Percentiles rank a stretch among this genome's conserved stretches.
These are phyloP conservation scores for Mycena albidolilacea DNA, from an alignment of 768 basidiomycete species.

Conservation along the genomic window DNA sequence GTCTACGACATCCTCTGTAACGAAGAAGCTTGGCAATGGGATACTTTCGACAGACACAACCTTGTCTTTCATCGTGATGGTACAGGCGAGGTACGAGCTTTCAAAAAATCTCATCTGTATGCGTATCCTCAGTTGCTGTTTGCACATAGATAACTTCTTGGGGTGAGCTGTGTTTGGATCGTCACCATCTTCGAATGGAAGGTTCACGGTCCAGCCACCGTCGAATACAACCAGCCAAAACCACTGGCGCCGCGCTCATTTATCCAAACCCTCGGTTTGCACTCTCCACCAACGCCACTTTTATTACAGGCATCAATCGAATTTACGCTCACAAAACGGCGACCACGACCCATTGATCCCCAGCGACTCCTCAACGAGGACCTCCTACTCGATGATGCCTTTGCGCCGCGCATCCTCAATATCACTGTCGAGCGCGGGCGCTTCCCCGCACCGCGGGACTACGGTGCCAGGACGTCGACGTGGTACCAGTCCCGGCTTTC, in stretches of 20 bases:
- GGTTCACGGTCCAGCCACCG: too few relatives aligned
- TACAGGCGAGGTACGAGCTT: constrained; percentile 26
- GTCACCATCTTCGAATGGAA: too few relatives aligned
- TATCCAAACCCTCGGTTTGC: too few relatives aligned
- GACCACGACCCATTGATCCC: background rate
- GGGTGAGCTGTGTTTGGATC: too few relatives aligned
- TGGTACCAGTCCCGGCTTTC: background rate
- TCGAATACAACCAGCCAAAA: too few relatives aligned
- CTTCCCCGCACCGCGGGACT: background rate
- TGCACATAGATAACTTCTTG: too few relatives aligned
- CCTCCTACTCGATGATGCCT: constrained; percentile 12
- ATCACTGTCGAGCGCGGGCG: too few relatives aligned
- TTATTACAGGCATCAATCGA: constrained; percentile 10
- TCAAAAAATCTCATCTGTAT: too few relatives aligned
- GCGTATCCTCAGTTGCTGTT: too few relatives aligned
- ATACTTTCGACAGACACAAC: constrained; percentile 8
- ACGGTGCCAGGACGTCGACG: too few relatives aligned
- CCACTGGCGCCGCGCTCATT: too few relatives aligned
- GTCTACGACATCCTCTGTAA: constrained; percentile 8
- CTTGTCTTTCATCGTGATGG: constrained; percentile 20
- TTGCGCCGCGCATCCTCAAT: constrained; percentile 14
- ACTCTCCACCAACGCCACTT: too few relatives aligned
- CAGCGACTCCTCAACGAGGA: constrained; percentile 13
- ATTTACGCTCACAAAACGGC: constrained; percentile 17
- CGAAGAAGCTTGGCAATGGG: constrained; percentile 24